Percentiles rank a stretch among this genome's conserved stretches.
These are phyloP conservation scores for Colletotrichum spinosum DNA, from an alignment of 2,329 filamentous ascomycete genomes.

Conservation along the genomic window DNA sequence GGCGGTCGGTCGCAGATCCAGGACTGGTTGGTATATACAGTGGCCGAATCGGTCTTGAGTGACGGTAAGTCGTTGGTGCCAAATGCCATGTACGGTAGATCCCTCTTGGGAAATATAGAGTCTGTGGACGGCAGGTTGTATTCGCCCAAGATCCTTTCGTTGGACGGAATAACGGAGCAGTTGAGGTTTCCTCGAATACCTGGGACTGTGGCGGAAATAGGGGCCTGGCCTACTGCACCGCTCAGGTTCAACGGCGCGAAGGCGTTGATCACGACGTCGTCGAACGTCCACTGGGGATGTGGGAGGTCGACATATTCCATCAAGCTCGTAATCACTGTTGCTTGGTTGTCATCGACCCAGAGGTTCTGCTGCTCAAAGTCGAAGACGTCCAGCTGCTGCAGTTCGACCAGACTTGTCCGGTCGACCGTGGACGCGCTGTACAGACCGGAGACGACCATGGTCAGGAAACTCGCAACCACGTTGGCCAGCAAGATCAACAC, in stretches of 20 bases:
- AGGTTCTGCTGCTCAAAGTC: constrained; percentile 39
- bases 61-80: constrained; percentile 4
- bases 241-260: constrained; percentile 31
- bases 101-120: no score
- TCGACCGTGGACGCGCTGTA: constrained; percentile 43
- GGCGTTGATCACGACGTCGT: constrained; percentile 43
- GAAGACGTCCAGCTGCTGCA: constrained; percentile 45
- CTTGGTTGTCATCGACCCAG: constrained; percentile 40
- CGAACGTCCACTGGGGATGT: constrained; percentile 47
- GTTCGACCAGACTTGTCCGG: constrained; percentile 38
- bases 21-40: constrained; percentile 40
- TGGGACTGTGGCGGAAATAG: constrained; percentile 36
- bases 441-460: constrained; percentile 44
- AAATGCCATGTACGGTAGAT: no score
- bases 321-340: constrained; percentile 42
- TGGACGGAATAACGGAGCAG: constrained; percentile 27
- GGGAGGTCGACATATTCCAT: constrained; percentile 44
- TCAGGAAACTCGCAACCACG: constrained; percentile 39
- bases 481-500: constrained; percentile 40
- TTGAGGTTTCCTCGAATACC: constrained; percentile 39
- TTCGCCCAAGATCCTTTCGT: no score
- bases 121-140: no score
- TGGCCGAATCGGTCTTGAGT: constrained; percentile 30
- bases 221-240: constrained; percentile 13
- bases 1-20: neutral